Percentiles rank a stretch among this genome's conserved stretches.
These are phyloP conservation scores for Spathaspora girioi DNA, from an alignment of 805 yeast species.

Conservation along the genomic window DNA sequence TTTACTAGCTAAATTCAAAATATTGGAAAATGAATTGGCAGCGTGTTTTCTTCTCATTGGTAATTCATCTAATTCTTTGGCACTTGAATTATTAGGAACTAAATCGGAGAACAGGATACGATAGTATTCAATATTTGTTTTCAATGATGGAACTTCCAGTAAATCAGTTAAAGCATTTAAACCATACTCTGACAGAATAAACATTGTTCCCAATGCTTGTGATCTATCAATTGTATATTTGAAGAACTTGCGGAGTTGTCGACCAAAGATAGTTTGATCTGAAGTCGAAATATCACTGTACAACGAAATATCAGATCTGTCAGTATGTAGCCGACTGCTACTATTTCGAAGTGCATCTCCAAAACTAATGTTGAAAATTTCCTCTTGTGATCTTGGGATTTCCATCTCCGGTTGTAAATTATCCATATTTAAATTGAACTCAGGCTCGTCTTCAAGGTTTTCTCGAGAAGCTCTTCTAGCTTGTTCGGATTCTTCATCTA, in stretches of 20 bases:
- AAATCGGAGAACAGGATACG: constrained; percentile 12
- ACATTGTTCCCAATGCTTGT: not conserved
- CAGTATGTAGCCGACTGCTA: not conserved
- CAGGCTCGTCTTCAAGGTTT: not conserved
- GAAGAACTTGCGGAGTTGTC: constrained; percentile 2
- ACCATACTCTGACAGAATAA: not conserved
- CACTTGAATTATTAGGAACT: constrained; percentile 11
- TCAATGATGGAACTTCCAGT: not conserved
- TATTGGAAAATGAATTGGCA: constrained; percentile 24
- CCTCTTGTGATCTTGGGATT: not conserved
- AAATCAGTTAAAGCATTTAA: not conserved
- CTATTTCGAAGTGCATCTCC: not conserved
- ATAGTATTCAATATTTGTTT: not conserved
- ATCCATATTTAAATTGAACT: not conserved
- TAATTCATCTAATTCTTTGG: constrained; percentile 10
- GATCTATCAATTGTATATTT: constrained; percentile 1
- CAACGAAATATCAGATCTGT: not conserved
- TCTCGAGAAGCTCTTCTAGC: not conserved
- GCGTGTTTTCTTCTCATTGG: constrained; percentile 20
- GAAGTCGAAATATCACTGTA: not conserved
- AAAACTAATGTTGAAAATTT: not conserved
- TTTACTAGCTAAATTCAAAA: constrained; percentile 23
- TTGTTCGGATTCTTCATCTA: constrained; percentile 1
- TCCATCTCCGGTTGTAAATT: not conserved
- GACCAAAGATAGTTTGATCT: not conserved